These are phyloP conservation scores for Stephanocyclus meneghinianus DNA, from an alignment of 352 stramenopile species.

Conservation along the genomic window DNA sequence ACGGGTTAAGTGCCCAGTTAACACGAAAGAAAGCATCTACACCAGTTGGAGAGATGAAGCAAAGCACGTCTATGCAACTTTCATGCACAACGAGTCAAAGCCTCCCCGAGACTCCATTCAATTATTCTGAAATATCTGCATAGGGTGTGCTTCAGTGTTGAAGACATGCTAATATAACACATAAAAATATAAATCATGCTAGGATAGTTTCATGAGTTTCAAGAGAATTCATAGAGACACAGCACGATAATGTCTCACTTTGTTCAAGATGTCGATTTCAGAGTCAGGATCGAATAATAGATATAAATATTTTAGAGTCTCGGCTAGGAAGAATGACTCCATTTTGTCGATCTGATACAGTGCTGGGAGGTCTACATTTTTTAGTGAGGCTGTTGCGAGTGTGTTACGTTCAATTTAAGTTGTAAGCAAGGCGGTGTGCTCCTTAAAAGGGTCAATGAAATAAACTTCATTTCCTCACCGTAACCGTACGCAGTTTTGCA, in stretches of 20 bases:
- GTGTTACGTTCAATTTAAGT: not conserved
- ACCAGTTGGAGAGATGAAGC: no score
- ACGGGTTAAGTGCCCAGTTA: constrained; percentile 38
- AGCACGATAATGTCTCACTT: constrained; percentile 40
- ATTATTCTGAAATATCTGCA: not conserved
- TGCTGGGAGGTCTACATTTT: constrained; percentile 68
- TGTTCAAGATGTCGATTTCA: constrained; percentile 81
- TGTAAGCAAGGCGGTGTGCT: no score
- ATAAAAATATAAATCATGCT: not conserved
- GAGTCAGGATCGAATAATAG: constrained; percentile 85
- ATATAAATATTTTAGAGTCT: constrained; percentile 97
- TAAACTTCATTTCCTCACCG: constrained; percentile 42
- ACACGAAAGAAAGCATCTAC: not conserved
- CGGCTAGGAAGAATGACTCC: constrained; percentile 95
- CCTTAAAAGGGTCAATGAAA: not conserved
- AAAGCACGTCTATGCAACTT: no score
- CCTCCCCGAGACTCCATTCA: not conserved
- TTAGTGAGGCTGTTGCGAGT: constrained; percentile 32
- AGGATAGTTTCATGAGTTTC: not conserved
- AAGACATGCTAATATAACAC: constrained; percentile 15
- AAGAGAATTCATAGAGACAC: constrained; percentile 58
- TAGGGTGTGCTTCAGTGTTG: constrained; percentile 12
- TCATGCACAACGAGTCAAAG: not conserved
- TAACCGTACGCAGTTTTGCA: constrained; percentile 87
- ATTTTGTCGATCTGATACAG: constrained; percentile 88